Conservation (phyloP, 192 early-diverging fungal species). For the Chytriomyces sp. region DNA sequence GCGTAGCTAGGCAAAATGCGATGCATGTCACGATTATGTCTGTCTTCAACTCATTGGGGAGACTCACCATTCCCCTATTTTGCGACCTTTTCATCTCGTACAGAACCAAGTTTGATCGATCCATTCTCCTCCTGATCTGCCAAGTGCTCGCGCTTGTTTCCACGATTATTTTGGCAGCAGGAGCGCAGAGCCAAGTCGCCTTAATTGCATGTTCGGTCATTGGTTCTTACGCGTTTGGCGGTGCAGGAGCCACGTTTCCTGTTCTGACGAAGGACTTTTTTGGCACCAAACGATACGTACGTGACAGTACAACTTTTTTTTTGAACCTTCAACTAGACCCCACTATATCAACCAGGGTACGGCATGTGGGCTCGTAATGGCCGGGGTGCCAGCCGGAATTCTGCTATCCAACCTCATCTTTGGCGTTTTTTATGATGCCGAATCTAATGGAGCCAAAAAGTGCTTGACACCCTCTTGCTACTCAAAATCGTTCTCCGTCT, state of each 20-base stretch:
- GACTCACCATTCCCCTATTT: constrained; percentile 5
- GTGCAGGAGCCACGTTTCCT: constrained; percentile 32
- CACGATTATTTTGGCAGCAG: background rate
- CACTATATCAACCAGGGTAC: constrained; percentile 19
- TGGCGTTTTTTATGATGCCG: constrained; percentile 24
- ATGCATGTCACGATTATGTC: constrained; percentile 36
- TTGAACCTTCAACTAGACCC: background rate
- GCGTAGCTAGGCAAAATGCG: background rate
- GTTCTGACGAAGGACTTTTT: constrained; percentile 31
- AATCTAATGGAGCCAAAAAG: background rate
- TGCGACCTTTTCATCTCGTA: constrained; percentile 10
- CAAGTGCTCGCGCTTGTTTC: constrained; percentile 8
- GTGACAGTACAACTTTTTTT: no score
- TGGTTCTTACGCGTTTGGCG: constrained; percentile 33
- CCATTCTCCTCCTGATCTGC: constrained; percentile 19
- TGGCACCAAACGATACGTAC: constrained; percentile 29
- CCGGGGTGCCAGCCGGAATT: constrained; percentile 30
- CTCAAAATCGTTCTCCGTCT: background rate
- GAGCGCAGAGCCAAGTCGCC: background rate
- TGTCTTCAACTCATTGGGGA: constrained; percentile 21
- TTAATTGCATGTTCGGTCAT: constrained; percentile 8
- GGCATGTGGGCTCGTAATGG: constrained; percentile 28
- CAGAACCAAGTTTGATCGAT: constrained; percentile 16
- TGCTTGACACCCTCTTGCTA: background rate
- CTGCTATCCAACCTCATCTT: constrained; percentile 27